A percentile compares a stretch with the other conserved stretches of the same genome.
These are phyloP conservation scores for Boletus semigastroideus DNA, from an alignment of 1,284 basidiomycete species.

Conservation along the genomic window DNA sequence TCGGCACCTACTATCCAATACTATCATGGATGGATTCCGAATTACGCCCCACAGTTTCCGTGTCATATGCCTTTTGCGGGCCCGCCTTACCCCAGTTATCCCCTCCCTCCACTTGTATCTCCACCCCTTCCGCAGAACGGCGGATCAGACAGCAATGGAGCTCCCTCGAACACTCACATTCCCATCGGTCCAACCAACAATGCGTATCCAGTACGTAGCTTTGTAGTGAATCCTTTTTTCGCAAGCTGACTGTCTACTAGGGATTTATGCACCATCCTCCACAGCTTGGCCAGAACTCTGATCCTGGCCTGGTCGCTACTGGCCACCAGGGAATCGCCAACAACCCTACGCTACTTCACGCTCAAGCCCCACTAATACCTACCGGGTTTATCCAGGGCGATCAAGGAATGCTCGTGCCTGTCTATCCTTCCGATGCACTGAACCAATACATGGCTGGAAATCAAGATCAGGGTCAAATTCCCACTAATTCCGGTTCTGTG, in stretches of 20 bases:
- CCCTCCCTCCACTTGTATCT: slow-evolving; percentile 29
- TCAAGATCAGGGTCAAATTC: slow-evolving; percentile 24
- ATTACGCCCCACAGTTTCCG: slow-evolving; percentile 49
- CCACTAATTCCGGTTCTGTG: slow-evolving; percentile 16
- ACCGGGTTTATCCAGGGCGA: slow-evolving; percentile 73
- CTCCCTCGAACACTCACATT: slow-evolving; percentile 28
- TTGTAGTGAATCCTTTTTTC: neutral
- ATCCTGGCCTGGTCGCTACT: slow-evolving; percentile 28
- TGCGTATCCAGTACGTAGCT: slow-evolving; percentile 46
- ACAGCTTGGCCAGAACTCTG: slow-evolving; percentile 29
- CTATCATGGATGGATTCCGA: slow-evolving; percentile 55
- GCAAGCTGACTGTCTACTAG: slow-evolving; percentile 24
- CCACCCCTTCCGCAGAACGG: slow-evolving; percentile 35
- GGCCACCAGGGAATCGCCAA: slow-evolving; percentile 21
- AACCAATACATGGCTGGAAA: slow-evolving; percentile 50
- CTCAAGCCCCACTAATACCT: slow-evolving; percentile 60
- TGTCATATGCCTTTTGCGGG: slow-evolving; percentile 53
- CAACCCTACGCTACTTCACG: slow-evolving; percentile 28
- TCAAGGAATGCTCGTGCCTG: slow-evolving; percentile 64
- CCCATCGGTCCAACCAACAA: slow-evolving; percentile 37
- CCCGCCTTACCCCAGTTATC: slow-evolving; percentile 46
- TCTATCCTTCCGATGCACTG: slow-evolving; percentile 69
- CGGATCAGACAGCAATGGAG: slow-evolving; percentile 39
- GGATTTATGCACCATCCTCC: slow-evolving; percentile 48
- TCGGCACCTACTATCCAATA: slow-evolving; percentile 44